Conservation (phyloP, 805 yeast genomes). For the Yarrowia hollandica region DNA sequence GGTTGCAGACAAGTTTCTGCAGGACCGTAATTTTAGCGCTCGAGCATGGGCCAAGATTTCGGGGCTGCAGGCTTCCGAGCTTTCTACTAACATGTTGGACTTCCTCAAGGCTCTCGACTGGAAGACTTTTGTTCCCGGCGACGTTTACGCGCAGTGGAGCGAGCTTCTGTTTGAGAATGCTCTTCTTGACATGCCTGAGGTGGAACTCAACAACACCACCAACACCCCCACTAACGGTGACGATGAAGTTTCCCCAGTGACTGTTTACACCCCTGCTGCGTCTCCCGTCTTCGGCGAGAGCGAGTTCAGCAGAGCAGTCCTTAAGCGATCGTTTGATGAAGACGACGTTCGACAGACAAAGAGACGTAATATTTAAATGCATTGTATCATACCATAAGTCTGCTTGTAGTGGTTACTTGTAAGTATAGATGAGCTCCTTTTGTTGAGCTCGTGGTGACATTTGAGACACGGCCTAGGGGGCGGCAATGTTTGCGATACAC, state of each 20-base stretch:
- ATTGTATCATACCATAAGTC: slow-evolving; percentile 18
- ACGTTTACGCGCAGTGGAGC: slow-evolving; percentile 50
- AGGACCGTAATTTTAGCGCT: slow-evolving; percentile 69
- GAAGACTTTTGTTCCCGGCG: slow-evolving; percentile 53
- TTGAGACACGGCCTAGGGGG: no score
- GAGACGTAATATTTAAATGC: slow-evolving; percentile 29
- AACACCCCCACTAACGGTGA: slow-evolving; percentile 4
- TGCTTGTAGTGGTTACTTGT: no score
- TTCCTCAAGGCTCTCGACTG: slow-evolving; percentile 58
- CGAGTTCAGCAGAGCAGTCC: slow-evolving; percentile 6
- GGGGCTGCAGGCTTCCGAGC: slow-evolving; percentile 56
- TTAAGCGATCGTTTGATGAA: slow-evolving; percentile 20
- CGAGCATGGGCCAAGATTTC: slow-evolving; percentile 74
- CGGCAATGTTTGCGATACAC: no score
- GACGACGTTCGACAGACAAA: slow-evolving; percentile 1
- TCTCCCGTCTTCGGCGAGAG: slow-evolving; percentile 27
- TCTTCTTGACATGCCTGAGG: slow-evolving; percentile 24
- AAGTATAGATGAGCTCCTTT: no score
- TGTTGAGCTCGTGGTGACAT: no score
- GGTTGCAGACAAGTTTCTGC: slow-evolving; percentile 69
- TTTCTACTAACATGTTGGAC: slow-evolving; percentile 54
- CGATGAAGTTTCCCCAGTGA: slow-evolving; percentile 12
- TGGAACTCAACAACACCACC: no score
- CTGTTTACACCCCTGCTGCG: slow-evolving; percentile 29
- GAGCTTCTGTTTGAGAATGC: slow-evolving; percentile 33